A percentile compares a stretch with the other conserved stretches of the same genome.
Conservation (phyloP, 352 stramenopile species). For the Pythium volutum region DNA sequence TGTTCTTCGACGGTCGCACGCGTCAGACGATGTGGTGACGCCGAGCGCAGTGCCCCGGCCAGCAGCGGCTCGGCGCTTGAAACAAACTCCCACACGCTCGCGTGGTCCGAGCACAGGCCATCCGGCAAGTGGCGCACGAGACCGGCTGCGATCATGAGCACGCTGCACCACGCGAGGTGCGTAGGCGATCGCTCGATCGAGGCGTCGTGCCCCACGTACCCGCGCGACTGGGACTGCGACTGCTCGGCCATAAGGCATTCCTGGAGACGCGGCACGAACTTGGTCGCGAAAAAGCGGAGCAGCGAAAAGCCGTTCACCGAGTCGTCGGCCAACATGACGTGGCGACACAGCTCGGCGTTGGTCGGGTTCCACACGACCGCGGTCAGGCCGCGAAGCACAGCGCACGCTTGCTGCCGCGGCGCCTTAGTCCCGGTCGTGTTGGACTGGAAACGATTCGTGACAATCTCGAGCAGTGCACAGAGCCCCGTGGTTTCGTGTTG, state of each 20-base stretch:
- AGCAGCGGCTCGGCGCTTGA: constrained; percentile 44
- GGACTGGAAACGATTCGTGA: constrained; percentile 45
- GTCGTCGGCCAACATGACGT: constrained; percentile 34
- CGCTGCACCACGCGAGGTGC: constrained; percentile 60
- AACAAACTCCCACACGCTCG: constrained; percentile 57
- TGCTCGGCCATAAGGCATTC: constrained; percentile 44
- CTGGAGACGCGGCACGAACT: constrained; percentile 43
- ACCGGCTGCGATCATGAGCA: constrained; percentile 31
- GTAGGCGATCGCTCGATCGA: constrained; percentile 34
- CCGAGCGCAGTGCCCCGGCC: constrained; percentile 34
- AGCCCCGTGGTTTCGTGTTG: constrained; percentile 54
- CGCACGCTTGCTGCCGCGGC: constrained; percentile 40
- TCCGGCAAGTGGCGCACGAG: constrained; percentile 12
- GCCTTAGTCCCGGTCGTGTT: constrained; percentile 6
- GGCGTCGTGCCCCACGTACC: constrained; percentile 30
- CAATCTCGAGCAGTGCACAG: constrained; percentile 45
- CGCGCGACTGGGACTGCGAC: constrained; percentile 25
- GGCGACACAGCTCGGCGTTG: constrained; percentile 50
- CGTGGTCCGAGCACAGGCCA: background rate
- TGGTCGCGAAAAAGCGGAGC: constrained; percentile 44
- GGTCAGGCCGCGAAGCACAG: constrained; percentile 41
- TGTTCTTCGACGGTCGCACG: constrained; percentile 50
- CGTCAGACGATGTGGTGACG: constrained; percentile 30
- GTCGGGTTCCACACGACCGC: constrained; percentile 52
- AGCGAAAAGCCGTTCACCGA: constrained; percentile 21